phyloP scores from a whole-genome alignment of 2,329 filamentous ascomycete species.

The Tolypocladium ophioglossoides region DNA sequence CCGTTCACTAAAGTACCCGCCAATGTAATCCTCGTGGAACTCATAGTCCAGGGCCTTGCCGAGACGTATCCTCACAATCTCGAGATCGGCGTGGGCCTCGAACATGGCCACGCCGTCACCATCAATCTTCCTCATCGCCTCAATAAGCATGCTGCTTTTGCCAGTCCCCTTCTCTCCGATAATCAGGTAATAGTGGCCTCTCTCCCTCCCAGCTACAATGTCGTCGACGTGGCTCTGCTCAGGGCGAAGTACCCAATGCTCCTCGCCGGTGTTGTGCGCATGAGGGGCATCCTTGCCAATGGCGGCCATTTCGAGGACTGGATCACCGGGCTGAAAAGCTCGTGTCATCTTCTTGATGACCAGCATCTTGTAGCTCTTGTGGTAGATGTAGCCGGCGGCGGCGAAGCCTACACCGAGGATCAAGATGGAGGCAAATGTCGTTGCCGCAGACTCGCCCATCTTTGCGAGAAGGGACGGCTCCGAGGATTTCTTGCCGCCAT shows the following conservation, averaged over 20 bases:
- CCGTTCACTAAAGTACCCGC: conserved; percentile 87
- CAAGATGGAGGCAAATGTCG: conserved; percentile 63
- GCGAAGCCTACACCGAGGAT: conserved; percentile 57
- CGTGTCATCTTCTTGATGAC: conserved; percentile 88
- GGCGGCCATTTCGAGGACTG: conserved; percentile 72
- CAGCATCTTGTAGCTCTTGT: conserved; percentile 77
- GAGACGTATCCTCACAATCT: conserved; percentile 87
- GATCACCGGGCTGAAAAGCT: conserved; percentile 87
- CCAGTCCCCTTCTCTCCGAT: conserved; percentile 94
- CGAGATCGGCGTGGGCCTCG: conserved; percentile 87
- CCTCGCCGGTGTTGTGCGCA: conserved; percentile 25
- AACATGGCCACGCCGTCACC: conserved; percentile 90
- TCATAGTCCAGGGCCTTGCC: conserved; percentile 95
- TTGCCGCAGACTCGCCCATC: conserved; percentile 65
- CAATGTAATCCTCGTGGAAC: conserved; percentile 96
- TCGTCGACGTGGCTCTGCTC: conserved; percentile 73
- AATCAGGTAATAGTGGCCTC: conserved; percentile 82
- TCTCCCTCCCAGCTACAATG: conserved; percentile 65
- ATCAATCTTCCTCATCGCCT: conserved; percentile 88
- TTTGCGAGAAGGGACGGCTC: conserved; percentile 38
- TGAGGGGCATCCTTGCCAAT: conserved; percentile 45
- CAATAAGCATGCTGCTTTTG: conserved; percentile 91
- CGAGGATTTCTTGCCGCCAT: neutral
- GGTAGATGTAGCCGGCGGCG: conserved; percentile 65
- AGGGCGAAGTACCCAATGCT: conserved; percentile 65